Percentiles rank a stretch among this genome's conserved stretches.
Conservation (phyloP, 345 rosid species). For the Pelargonium nanum region DNA sequence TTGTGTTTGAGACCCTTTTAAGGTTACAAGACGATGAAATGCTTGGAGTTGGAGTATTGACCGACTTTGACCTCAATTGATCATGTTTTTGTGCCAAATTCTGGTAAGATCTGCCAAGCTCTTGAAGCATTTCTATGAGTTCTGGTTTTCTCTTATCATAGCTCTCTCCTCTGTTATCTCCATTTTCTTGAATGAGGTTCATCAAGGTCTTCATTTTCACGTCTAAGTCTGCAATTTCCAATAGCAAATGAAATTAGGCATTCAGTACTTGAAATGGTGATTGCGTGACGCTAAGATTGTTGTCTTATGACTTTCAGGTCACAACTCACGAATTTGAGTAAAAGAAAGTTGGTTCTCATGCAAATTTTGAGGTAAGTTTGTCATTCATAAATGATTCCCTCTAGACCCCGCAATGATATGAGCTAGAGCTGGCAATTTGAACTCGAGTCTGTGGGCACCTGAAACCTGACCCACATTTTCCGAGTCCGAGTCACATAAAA, state of each 20-base stretch:
- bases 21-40: slow-evolving; percentile 6
- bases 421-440: too few relatives aligned
- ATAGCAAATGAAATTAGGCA: not conserved
- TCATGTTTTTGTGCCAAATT: slow-evolving; percentile 27
- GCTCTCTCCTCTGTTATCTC: not conserved
- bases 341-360: too few relatives aligned
- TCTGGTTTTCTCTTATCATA: slow-evolving; percentile 9
- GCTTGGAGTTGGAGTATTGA: slow-evolving; percentile 1
- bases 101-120: slow-evolving; percentile 20
- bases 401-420: too few relatives aligned
- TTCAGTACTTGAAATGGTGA: not conserved
- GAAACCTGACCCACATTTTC: too few relatives aligned
- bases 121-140: slow-evolving; percentile 24
- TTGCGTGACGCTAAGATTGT: too few relatives aligned
- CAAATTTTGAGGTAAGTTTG: too few relatives aligned
- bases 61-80: slow-evolving; percentile 21
- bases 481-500: too few relatives aligned
- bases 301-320: too few relatives aligned
- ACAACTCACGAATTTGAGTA: too few relatives aligned
- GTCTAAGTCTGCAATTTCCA: slow-evolving; percentile 26
- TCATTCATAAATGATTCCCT: too few relatives aligned
- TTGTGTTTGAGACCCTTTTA: not conserved
- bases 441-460: too few relatives aligned
- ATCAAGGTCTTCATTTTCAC: slow-evolving; percentile 21
- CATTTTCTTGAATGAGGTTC: slow-evolving; percentile 18